Base-by-base conservation (phyloP, 768 basidiomycete species). In the Podaxis pistillaris region DNA sequence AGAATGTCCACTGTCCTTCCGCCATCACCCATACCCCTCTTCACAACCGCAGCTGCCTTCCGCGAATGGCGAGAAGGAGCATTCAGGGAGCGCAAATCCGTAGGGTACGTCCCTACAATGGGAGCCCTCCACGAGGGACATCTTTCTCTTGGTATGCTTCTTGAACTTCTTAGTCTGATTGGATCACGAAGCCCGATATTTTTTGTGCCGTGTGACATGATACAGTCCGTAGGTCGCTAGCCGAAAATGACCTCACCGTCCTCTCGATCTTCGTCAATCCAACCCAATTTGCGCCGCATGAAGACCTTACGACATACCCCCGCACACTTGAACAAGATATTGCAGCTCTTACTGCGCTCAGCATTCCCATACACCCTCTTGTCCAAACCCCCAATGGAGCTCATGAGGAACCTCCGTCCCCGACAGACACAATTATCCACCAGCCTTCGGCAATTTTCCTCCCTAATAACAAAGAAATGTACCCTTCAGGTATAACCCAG, bases 21-120 rank as follows among this genome's bases (percentile, higher is more conserved):
- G n/a, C 60, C 68, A 9, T 77, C 78, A 4, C 64, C 72, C 8
- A 79, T 83, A 63, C 82, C 79, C 0, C 73, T 78, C 71, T 83
- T 93, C 65, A 83, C 79, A 8, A 85, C 88, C 0, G 79, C 94
- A 26, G 71, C 81, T 4, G 75, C 81, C 0, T 89, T 84, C 68
- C 81, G 92, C 41, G 74, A 77, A 78, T 99, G 97, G 96, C 78
- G 96, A 26, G 74, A 79, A 54, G 75, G 75, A 36, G 91, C 87
- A 0, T 85, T 84, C 63, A 78, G 81, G 0, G 75, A 79, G 50
- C 76, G 78, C 33, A 83, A 87, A 70, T 82, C 86, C 1, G 93
- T 99, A 4, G 97, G 97, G 0, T 93, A 91, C 63, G 94, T 99
- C n/a, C 86, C 97, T 0, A 99, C 97, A 11, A 98, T 98, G 96